Percentiles rank a stretch among this genome's conserved stretches.
Conservation (phyloP, 371 early-diverging fungal species). For the Umbelopsis sp. region DNA sequence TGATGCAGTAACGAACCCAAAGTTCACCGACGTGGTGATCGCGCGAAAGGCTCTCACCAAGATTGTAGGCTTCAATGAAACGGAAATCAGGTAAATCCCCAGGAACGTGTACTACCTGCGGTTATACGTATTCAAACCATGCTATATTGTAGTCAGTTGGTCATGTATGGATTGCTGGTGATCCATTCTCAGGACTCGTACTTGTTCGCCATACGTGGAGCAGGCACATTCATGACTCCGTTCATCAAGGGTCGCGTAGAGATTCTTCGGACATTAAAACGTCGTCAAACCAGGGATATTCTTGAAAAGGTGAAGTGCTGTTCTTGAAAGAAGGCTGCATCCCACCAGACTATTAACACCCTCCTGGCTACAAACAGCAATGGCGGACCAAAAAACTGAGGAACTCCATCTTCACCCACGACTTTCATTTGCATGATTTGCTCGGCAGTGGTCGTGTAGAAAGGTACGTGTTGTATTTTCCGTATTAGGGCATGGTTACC, state of each 20-base stretch:
- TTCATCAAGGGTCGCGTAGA: constrained; percentile 29
- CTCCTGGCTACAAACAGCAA: constrained; percentile 15
- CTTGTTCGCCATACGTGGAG: constrained; percentile 33
- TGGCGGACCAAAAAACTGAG: constrained; percentile 25
- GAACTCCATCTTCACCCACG: constrained; percentile 27
- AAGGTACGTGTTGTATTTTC: constrained; percentile 21
- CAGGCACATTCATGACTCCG: constrained; percentile 30
- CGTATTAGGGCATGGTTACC: not conserved
- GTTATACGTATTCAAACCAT: too few species aligned
- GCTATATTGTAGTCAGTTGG: constrained; percentile 16
- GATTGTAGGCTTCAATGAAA: not conserved
- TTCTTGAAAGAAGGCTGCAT: too few species aligned
- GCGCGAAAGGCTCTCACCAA: not conserved
- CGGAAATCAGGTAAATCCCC: not conserved
- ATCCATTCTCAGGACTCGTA: constrained; percentile 28
- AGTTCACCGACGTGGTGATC: constrained; percentile 1
- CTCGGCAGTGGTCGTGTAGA: constrained; percentile 34
- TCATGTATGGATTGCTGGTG: constrained; percentile 25
- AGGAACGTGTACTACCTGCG: not conserved
- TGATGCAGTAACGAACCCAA: not conserved
- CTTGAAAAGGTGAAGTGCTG: constrained; percentile 26
- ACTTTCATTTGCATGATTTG: constrained; percentile 32
- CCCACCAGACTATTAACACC: too few species aligned
- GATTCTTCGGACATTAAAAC: constrained; percentile 31
- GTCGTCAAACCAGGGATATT: constrained; percentile 33